phyloP scores from a whole-genome alignment of 306 rosid species.

The Ceratonia siliqua region DNA sequence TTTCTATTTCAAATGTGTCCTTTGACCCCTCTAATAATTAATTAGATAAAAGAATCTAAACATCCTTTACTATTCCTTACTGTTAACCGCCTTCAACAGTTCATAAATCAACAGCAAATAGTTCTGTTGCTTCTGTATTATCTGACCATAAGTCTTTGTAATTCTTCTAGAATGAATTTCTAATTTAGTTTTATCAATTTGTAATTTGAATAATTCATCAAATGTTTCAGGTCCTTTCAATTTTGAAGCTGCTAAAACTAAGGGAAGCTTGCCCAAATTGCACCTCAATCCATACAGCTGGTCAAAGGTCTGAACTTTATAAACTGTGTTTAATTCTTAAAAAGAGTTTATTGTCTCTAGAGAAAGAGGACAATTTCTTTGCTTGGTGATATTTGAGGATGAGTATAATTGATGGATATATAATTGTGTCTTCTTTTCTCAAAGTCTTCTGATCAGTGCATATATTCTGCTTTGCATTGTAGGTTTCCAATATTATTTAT shows the following conservation, averaged over 20 bases:
- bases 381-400: too few species aligned
- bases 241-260: constrained; percentile 55
- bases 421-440: background rate
- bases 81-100: too few species aligned
- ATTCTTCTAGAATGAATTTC: background rate
- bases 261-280: constrained; percentile 61
- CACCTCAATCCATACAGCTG: constrained; percentile 84
- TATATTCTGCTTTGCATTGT: constrained; percentile 20
- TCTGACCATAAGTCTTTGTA: background rate
- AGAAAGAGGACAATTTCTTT: too few species aligned
- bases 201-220: constrained; percentile 21
- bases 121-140: background rate
- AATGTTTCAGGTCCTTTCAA: constrained; percentile 96
- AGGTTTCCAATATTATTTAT: constrained; percentile 83
- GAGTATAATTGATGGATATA: background rate
- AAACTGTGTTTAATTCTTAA: background rate
- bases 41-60: too few species aligned
- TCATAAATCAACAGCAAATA: too few species aligned
- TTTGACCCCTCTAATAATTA: too few species aligned
- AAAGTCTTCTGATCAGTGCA: background rate
- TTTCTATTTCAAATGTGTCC: too few species aligned
- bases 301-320: constrained; percentile 60
- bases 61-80: too few species aligned
- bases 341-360: too few species aligned
- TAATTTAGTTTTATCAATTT: background rate